Evolutionary conservation across 345 rosid species (phyloP).

Genomic region (Luvunga scandens): DNA sequence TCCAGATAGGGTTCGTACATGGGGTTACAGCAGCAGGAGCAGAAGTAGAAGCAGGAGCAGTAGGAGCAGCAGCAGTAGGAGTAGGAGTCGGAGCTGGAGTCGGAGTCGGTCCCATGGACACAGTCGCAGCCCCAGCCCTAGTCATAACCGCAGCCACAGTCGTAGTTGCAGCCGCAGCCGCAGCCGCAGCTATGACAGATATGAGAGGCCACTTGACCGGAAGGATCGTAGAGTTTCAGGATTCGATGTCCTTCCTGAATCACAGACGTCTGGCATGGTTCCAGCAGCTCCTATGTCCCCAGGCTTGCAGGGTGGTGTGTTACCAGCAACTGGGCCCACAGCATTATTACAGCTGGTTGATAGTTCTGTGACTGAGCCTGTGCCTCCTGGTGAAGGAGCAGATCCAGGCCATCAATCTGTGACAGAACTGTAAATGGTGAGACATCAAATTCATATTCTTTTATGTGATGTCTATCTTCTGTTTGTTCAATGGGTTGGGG

Average conservation of each 20-base stretch:
- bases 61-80: constrained; percentile 36
- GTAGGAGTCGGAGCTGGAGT: constrained; percentile 29
- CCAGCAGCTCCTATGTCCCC: constrained; percentile 26
- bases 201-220: constrained; percentile 35
- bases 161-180: constrained; percentile 21
- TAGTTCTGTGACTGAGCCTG: constrained; percentile 20
- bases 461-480: background rate
- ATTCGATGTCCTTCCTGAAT: constrained; percentile 24
- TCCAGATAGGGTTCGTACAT: constrained; percentile 60
- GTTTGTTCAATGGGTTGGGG: background rate
- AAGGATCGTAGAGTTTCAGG: constrained; percentile 27
- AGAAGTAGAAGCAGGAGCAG: constrained; percentile 40
- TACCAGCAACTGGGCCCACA: constrained; percentile 16
- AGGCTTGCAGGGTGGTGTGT: constrained; percentile 12
- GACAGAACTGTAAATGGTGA: constrained; percentile 1
- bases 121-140: constrained; percentile 36
- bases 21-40: constrained; percentile 47
- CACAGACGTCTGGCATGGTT: constrained; percentile 18
- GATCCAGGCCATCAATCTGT: constrained; percentile 8
- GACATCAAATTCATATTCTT: background rate
- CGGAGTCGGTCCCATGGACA: constrained; percentile 18
- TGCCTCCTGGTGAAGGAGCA: constrained; percentile 11
- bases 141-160: constrained; percentile 22
- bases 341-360: constrained; percentile 8
- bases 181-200: constrained; percentile 44